These are phyloP conservation scores for Ogataea thermomethanolica DNA, from an alignment of 805 yeast species.

Conservation along the genomic window DNA sequence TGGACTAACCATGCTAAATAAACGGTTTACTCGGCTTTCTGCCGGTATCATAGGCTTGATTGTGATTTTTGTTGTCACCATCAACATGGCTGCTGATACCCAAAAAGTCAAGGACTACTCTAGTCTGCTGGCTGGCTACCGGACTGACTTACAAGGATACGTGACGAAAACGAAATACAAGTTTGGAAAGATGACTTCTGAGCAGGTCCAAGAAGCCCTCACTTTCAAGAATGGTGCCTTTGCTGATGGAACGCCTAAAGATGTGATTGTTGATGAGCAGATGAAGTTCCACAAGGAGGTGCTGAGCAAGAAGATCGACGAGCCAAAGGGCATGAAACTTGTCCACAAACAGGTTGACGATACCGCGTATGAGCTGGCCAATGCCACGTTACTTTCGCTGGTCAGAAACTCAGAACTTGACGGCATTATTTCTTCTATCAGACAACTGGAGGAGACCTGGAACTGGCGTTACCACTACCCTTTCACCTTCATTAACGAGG, in stretches of 20 bases:
- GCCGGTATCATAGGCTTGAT: conserved; percentile 12
- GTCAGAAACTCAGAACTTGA: conserved; percentile 63
- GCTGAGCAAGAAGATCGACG: conserved; percentile 36
- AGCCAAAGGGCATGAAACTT: conserved; percentile 42
- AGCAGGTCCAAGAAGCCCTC: conserved; percentile 16
- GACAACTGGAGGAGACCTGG: conserved; percentile 57
- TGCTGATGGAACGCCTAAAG: conserved; percentile 17
- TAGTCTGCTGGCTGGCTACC: conserved; percentile 10
- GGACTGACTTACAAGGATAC: conserved; percentile 13
- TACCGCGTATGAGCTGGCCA: conserved; percentile 37
- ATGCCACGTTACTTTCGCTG: conserved; percentile 67
- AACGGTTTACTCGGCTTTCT: conserved; percentile 19
- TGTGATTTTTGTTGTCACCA: conserved; percentile 9
- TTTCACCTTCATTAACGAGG: conserved; percentile 71
- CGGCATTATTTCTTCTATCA: conserved; percentile 49
- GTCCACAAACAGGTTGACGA: conserved; percentile 20
- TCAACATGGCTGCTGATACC: conserved; percentile 12
- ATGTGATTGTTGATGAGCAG: conserved; percentile 36
- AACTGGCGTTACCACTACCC: conserved; percentile 69
- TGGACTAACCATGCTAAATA: conserved; percentile 10
- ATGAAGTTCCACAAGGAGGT: conserved; percentile 36
- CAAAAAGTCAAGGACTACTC: conserved; percentile 13
- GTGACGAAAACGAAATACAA: conserved; percentile 5
- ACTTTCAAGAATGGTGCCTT: conserved; percentile 14
- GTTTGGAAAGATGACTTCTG: conserved; percentile 8